Evolutionary conservation across 2,329 filamentous ascomycete genomes (phyloP), one percentile per base, ranked within the genome.

Genomic region (Trichoderma brevicompactum): DNA sequence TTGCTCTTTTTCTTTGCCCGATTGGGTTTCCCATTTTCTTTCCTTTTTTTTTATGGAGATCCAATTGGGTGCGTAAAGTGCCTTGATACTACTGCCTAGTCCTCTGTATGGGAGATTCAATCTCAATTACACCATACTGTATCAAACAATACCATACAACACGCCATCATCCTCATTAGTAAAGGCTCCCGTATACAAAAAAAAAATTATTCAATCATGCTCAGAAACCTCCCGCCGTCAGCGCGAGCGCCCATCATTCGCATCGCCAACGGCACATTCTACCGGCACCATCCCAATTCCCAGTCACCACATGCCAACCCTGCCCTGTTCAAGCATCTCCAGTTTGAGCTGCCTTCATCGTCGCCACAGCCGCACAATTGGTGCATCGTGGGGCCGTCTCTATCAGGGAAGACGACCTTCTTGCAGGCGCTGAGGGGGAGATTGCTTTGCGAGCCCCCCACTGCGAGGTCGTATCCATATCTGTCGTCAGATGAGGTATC

Each of bases 261-360:
- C 71, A 93, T 96, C 73, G 74, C 84, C 72, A 88, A 93, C 79
- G 93, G 86, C 76, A 94, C 92, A 0, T 96, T 97, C 77, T 96
- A 94, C 79, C 87, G 88, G 46, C 85, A 88, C 56, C 89, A 94
- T 75, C 91, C 92, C 12, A 83, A 79, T 56, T 77, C 83, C 34
- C 72, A 77, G 17, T 74, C 80, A 44, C 74, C 78, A 43, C 77
- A 82, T 67, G 78, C 82, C 17, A 94, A 95, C 74, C 88, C 88
- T 23, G 82, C 92, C 5, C 80, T 97, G 4, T 97, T 96, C 74
- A 82, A 84, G 4, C 81, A 87, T 62, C 75, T 97, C 70, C 87
- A 77, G 64, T 92, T 97, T 73, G 83, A 84, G 44, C 79, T 98
- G 0, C 86, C 89, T 0, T 87, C 89, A 5, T 76, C 80, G 44